Base-by-base conservation (phyloP, 129 eudicot genomes). In the Ambrosia trifida region DNA sequence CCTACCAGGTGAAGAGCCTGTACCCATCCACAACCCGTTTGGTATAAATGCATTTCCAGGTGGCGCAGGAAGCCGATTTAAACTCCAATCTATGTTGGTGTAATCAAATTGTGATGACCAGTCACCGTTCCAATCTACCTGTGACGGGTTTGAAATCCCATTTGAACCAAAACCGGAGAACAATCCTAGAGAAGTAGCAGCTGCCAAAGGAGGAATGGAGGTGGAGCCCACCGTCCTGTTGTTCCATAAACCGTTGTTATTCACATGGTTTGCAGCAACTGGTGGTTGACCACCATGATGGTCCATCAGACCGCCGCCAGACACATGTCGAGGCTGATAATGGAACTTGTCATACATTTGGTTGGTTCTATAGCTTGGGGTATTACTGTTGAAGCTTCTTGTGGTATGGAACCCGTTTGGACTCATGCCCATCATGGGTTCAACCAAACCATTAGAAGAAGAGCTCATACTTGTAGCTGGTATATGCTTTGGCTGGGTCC, bases 71-170 rank as follows among this genome's bases (percentile, higher is more conserved):
- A 62, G 56, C 65, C 84, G 78, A 28, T 88, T 87, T 72, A 91
- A 71, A 70, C 92, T 91, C 97, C 97, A 91, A 72, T 91, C 97
- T 58, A 91, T 84, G 71, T 76, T 88, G 60, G 91, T 78, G 79
- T 91, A 91, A 81, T 91, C 97, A 4, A 76, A 80, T 44, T 81
- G 91, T 16, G 46, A 62, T 32, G 65, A 17, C 10, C 89, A 65
- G 53, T 86, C 83, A 17, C 92, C 83, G 3, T 79, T 85, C 97
- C 97, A 91, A 71, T 86, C 96, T 18, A 88, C 87, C 50, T 88
- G 86, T 3, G 81, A 77, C 4, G 88, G 81, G 43, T 87, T 92
- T 11, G 96, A 84, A 0, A 79, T 65, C 59, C 95, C 87, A 14
- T 83, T 82, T 17, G 92, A 76, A 5, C 91, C 94, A 49, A 83